Evolutionary conservation across 2,329 filamentous ascomycete species (phyloP).

Genomic region (Daldinia eschscholtzii): DNA sequence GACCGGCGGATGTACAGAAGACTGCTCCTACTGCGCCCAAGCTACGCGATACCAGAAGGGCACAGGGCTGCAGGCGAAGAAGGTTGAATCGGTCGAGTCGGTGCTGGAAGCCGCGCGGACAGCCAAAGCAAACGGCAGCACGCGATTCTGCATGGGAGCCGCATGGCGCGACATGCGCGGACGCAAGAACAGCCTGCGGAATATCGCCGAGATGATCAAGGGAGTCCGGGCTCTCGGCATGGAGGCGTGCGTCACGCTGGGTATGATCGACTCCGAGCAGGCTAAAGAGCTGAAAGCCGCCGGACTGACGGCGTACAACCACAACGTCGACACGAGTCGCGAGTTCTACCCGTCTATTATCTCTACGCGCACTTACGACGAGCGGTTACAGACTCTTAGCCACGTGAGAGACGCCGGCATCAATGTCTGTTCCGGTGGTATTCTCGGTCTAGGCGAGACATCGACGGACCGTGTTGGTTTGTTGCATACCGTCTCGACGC

Average conservation of each 20-base stretch:
- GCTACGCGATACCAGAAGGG: slow-evolving; percentile 83
- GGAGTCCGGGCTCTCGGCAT: slow-evolving; percentile 85
- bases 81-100: slow-evolving; percentile 82
- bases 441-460: slow-evolving; percentile 85
- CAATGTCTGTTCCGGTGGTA: slow-evolving; percentile 91
- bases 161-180: slow-evolving; percentile 96
- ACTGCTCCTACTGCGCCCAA: slow-evolving; percentile 94
- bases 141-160: slow-evolving; percentile 94
- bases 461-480: slow-evolving; percentile 84
- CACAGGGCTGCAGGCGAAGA: slow-evolving; percentile 82
- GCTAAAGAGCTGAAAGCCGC: slow-evolving; percentile 85
- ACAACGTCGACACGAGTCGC: slow-evolving; percentile 91
- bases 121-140: slow-evolving; percentile 86
- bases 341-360: slow-evolving; percentile 92
- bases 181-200: slow-evolving; percentile 83
- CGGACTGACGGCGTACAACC: slow-evolving; percentile 91
- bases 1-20: slow-evolving; percentile 90
- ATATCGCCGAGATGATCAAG: slow-evolving; percentile 87
- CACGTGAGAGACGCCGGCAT: slow-evolving; percentile 89
- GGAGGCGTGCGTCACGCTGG: slow-evolving; percentile 93
- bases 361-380: slow-evolving; percentile 87
- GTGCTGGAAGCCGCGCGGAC: slow-evolving; percentile 82
- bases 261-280: slow-evolving; percentile 88
- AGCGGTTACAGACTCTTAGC: slow-evolving; percentile 81
- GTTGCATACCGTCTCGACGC: slow-evolving; percentile 82